phyloP scores from a whole-genome alignment of 257 asterid genomes.

The Mentha longifolia region DNA sequence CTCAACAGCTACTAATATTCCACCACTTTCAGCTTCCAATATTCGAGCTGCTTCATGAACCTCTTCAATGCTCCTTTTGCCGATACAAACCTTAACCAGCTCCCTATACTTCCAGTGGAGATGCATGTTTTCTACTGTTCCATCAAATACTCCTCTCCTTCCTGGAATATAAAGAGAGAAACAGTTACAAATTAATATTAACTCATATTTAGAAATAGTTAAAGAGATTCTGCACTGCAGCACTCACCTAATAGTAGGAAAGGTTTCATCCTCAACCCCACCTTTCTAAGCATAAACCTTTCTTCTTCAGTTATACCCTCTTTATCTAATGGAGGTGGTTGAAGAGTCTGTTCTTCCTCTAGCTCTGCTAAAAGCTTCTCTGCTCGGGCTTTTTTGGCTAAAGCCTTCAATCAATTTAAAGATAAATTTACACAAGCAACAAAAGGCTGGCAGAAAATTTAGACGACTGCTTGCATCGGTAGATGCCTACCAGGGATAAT shows the following conservation, averaged over 20 bases:
- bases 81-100: slow-evolving; percentile 83
- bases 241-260: slow-evolving; percentile 86
- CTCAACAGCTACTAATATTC: slow-evolving; percentile 94
- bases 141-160: slow-evolving; percentile 95
- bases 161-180: slow-evolving; percentile 57
- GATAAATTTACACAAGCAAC: slow-evolving; percentile 25
- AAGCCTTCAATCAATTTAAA: slow-evolving; percentile 63
- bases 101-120: slow-evolving; percentile 99
- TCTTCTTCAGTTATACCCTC: slow-evolving; percentile 99
- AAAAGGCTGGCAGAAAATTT: slow-evolving; percentile 30
- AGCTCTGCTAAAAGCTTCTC: slow-evolving; percentile 80
- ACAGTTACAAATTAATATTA: slow-evolving; percentile 14
- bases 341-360: slow-evolving; percentile 58
- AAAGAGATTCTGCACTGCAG: slow-evolving; percentile 14
- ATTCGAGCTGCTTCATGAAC: slow-evolving; percentile 69
- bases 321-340: slow-evolving; percentile 69
- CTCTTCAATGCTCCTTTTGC: slow-evolving; percentile 70
- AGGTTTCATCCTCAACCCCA: slow-evolving; percentile 89
- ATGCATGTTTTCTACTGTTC: slow-evolving; percentile 98
- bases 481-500: slow-evolving; percentile 66
- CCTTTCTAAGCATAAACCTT: slow-evolving; percentile 89
- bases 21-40: slow-evolving; percentile 95
- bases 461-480: slow-evolving; percentile 25
- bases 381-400: slow-evolving; percentile 72
- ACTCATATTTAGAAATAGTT: slow-evolving; percentile 19